A percentile compares a stretch with the other conserved stretches of the same genome.
Conservation (phyloP, 2,329 filamentous ascomycete species). For the Podosphaera xanthii region DNA sequence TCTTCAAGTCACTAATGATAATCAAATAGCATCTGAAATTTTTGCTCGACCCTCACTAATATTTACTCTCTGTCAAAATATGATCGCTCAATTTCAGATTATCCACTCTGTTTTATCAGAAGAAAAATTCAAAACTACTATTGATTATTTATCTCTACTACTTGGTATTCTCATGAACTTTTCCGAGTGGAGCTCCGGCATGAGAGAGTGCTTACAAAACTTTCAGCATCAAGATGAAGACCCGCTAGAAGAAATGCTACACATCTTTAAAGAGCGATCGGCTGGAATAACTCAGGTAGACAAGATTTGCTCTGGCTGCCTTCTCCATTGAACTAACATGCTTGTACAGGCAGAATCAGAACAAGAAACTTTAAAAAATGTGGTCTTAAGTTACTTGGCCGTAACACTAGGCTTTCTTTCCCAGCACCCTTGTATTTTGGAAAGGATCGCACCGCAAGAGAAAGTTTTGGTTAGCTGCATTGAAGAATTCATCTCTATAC, state of each 20-base stretch:
- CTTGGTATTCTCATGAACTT: conserved; percentile 75
- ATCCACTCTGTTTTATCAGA: conserved; percentile 26
- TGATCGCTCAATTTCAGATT: conserved; percentile 27
- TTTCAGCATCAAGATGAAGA: not conserved
- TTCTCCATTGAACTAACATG: not conserved
- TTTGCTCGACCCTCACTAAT: conserved; percentile 41
- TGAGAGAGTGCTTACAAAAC: conserved; percentile 31
- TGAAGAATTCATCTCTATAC: conserved; percentile 36
- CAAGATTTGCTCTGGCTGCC: not conserved
- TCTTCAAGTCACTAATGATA: conserved; percentile 72
- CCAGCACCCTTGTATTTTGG: conserved; percentile 25
- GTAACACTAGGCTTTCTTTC: conserved; percentile 67
- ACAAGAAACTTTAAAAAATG: conserved; percentile 55
- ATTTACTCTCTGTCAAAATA: conserved; percentile 23
- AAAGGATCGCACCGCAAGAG: conserved; percentile 23
- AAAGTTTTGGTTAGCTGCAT: conserved; percentile 33
- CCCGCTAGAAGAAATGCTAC: not conserved
- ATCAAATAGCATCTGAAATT: conserved; percentile 39
- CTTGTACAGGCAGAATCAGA: conserved; percentile 37
- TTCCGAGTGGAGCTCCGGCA: conserved; percentile 46
- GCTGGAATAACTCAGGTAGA: not conserved
- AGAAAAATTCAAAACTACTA: conserved; percentile 25
- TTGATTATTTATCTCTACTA: conserved; percentile 55
- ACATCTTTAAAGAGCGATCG: not conserved
- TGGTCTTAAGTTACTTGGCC: conserved; percentile 68